Base-by-base conservation (phyloP, 1,284 basidiomycete species). In the Fomitiporia mediterranea region DNA sequence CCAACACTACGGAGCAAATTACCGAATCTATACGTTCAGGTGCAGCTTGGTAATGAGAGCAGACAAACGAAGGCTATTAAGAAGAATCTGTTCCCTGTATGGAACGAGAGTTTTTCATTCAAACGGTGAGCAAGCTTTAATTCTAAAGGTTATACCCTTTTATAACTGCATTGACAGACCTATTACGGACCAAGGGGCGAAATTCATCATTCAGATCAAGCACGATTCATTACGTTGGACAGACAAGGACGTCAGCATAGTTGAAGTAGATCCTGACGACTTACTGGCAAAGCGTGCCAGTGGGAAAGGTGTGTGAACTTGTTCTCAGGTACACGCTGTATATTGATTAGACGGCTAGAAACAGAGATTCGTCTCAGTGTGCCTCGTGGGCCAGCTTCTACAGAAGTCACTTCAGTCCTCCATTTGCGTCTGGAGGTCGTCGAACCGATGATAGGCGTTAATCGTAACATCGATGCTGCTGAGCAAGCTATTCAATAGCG, bases 21-120 rank as follows among this genome's bases (percentile, higher is more conserved):
- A n/a, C 50, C 50, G 23, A 37, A 51, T 25, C 35, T 51, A 8
- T 51, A 51, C 23, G 50, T 51, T 17, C 13, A 39, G n/a, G 50
- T 40, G 39, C 28, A 51, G 19, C n/a, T 51, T 15, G 39, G 17
- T 21, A 30, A 27, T 15, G 21, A 27, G 4, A 27, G 27, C 27
- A 37, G 23, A 9, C 21, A 27, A 23, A 51, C 50, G 35, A 8
- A 25, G 19, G 28, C 5, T 8, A 17, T 39, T 30, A 51, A 51
- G 23, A 51, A 39, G n/a, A 51, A 23, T 17, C 4, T 37, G 4
- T 51, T 37, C 23, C 50, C 50, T 17, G 23, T 8, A 5, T 51
- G 50, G 50, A 6, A 51, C 28, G 50, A 51, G 23, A 46, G 13
- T 15, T 11, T 46, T 13, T 15, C 19, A 6, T 21, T 51, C 2